Evolutionary conservation across 2,329 filamentous ascomycete species (phyloP), one percentile per base, ranked within the genome.

Genomic region (Lecanosticta acicola): DNA sequence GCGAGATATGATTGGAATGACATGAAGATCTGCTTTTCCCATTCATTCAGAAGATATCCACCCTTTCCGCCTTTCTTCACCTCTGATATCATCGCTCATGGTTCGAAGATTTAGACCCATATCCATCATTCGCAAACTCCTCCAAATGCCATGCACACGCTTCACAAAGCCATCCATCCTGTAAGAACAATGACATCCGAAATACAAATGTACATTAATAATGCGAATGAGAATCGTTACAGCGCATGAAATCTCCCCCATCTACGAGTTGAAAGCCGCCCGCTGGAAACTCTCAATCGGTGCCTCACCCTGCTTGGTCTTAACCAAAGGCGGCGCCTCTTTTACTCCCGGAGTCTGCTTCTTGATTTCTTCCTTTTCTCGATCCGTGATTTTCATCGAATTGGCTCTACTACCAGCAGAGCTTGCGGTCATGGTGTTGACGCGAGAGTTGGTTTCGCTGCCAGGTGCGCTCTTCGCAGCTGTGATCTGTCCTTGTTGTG

Each of bases 211-310:
- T 39, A 39, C 37, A 39, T 4, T 39, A 18, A 14, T 35, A 35
- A 35, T 17, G 14, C 14, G 21, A 4, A 24, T 39, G 24, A 16
- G 19, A 39, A 9, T 24, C 35, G 11, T 37, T 4, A 39, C 3
- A 19, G 14, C 14, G 13, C 3, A 20, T 39, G 20, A 26, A 26
- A 41, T 38, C 37, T 19, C 34, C 14, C 38, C 26, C 24, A 19
- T 29, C 36, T 67, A 82, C 43, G 79, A 81, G 66, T 83, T 81
- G 60, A 85, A 84, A 14, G 78, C 77, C 43, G 80, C 80, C 68
- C 83, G 84, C 64, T 85, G 82, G 64, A 86, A 85, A 59, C 80
- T 84, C 64, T 86, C 82, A 4, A 83, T 74, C 13, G 73, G 74
- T 51, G 84, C 79, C 61, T 85, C 81, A 2, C 77, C 78, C 41